Conservation (phyloP, 2,329 filamentous ascomycete genomes). For the Pseudocercospora cruenta region DNA sequence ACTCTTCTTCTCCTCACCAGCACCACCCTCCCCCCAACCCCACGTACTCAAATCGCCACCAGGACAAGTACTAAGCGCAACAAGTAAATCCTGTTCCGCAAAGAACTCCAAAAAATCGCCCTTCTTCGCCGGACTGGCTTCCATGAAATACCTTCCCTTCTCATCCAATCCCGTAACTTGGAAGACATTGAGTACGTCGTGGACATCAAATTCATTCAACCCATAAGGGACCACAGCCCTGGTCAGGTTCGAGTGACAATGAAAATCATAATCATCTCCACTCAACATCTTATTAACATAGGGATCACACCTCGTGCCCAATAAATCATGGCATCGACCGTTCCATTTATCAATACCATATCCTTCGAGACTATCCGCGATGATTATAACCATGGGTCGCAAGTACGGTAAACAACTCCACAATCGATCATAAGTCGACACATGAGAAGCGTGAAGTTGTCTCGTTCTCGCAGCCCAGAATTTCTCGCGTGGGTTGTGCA, state of each 20-base stretch:
- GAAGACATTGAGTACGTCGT: constrained; percentile 85
- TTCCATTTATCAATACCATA: constrained; percentile 54
- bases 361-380: constrained; percentile 62
- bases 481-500: constrained; percentile 73
- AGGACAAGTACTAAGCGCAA: constrained; percentile 70
- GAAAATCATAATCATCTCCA: constrained; percentile 74
- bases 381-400: constrained; percentile 72
- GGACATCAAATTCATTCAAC: constrained; percentile 72
- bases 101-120: constrained; percentile 74
- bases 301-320: constrained; percentile 82
- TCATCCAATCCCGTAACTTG: constrained; percentile 79
- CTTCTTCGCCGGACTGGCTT: constrained; percentile 58
- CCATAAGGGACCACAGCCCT: constrained; percentile 72
- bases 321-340: constrained; percentile 73
- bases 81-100: constrained; percentile 75
- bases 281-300: constrained; percentile 78
- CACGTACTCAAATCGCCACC: constrained; percentile 81
- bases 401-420: constrained; percentile 81
- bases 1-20: constrained; percentile 62
- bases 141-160: constrained; percentile 77
- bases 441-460: constrained; percentile 77
- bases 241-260: constrained; percentile 81
- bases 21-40: constrained; percentile 69
- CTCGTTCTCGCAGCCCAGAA: constrained; percentile 82
- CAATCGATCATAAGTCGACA: constrained; percentile 71